These are phyloP conservation scores for Penicillium paneum DNA, from an alignment of 2,329 filamentous ascomycete species.

Conservation along the genomic window DNA sequence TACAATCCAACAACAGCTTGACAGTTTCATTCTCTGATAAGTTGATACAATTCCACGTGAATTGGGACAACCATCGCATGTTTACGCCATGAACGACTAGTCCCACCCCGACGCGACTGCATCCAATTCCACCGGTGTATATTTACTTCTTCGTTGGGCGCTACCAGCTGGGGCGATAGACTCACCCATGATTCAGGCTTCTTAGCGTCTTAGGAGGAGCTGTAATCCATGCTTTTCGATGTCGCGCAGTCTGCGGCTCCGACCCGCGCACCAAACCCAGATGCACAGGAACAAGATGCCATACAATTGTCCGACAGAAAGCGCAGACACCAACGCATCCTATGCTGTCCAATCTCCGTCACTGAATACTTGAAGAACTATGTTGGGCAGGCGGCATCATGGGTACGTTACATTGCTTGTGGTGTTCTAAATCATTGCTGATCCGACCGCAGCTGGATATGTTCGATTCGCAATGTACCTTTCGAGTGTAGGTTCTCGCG, in stretches of 20 bases:
- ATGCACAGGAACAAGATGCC: constrained; percentile 19
- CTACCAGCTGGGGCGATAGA: constrained; percentile 26
- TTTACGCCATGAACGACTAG: constrained; percentile 11
- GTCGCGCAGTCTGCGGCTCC: constrained; percentile 46
- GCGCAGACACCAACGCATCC: constrained; percentile 12
- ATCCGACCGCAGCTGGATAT: constrained; percentile 51
- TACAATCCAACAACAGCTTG: neutral
- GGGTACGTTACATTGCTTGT: constrained; percentile 35
- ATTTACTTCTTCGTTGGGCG: constrained; percentile 19
- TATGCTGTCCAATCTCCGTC: constrained; percentile 32
- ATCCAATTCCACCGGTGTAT: constrained; percentile 14
- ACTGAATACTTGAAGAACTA: constrained; percentile 50
- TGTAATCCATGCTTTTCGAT: constrained; percentile 45
- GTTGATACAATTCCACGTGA: neutral
- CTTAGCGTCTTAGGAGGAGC: constrained; percentile 46
- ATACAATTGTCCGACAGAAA: neutral
- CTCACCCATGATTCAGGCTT: constrained; percentile 43
- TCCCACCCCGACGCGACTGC: constrained; percentile 9
- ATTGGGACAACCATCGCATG: neutral
- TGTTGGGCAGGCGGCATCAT: constrained; percentile 53
- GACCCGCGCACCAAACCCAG: constrained; percentile 40
- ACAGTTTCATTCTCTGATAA: neutral
- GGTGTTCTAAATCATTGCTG: neutral
- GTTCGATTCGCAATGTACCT: constrained; percentile 53
- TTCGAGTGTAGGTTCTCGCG: constrained; percentile 51